phyloP scores from a whole-genome alignment of 2,329 filamentous ascomycete genomes.

The Paramyrothecium roridum region DNA sequence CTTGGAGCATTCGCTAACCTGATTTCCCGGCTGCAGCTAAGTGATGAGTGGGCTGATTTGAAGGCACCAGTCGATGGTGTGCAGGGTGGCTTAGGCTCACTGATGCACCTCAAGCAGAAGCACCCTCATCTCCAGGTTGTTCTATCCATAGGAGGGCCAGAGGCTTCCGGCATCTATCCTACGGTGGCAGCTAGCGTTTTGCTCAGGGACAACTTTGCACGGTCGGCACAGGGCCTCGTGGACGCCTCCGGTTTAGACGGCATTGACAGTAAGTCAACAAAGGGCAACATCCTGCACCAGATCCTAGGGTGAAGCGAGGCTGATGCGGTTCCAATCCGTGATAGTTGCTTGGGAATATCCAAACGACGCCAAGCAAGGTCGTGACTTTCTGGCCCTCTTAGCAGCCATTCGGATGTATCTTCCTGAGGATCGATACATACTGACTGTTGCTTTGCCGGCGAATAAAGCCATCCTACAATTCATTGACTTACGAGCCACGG shows the following conservation, averaged over 20 bases:
- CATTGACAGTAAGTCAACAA: slow-evolving; percentile 61
- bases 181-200: slow-evolving; percentile 59
- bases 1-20: slow-evolving; percentile 8
- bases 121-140: slow-evolving; percentile 72
- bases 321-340: neutral
- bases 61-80: slow-evolving; percentile 70
- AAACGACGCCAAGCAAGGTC: slow-evolving; percentile 60
- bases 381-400: slow-evolving; percentile 68
- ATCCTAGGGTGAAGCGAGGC: neutral
- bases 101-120: slow-evolving; percentile 68
- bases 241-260: slow-evolving; percentile 60
- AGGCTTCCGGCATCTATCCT: slow-evolving; percentile 64
- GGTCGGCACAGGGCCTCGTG: slow-evolving; percentile 63
- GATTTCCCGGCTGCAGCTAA: slow-evolving; percentile 52
- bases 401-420: slow-evolving; percentile 63
- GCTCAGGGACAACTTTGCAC: slow-evolving; percentile 66
- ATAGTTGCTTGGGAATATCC: slow-evolving; percentile 82
- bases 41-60: slow-evolving; percentile 75
- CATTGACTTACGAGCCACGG: slow-evolving; percentile 62
- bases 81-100: slow-evolving; percentile 68
- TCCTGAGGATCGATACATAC: slow-evolving; percentile 64
- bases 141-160: slow-evolving; percentile 70
- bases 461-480: slow-evolving; percentile 62
- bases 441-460: slow-evolving; percentile 72
- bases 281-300: neutral